Evolutionary conservation across 352 stramenopile species (phyloP).

Genomic region (Globisporangium nunn): DNA sequence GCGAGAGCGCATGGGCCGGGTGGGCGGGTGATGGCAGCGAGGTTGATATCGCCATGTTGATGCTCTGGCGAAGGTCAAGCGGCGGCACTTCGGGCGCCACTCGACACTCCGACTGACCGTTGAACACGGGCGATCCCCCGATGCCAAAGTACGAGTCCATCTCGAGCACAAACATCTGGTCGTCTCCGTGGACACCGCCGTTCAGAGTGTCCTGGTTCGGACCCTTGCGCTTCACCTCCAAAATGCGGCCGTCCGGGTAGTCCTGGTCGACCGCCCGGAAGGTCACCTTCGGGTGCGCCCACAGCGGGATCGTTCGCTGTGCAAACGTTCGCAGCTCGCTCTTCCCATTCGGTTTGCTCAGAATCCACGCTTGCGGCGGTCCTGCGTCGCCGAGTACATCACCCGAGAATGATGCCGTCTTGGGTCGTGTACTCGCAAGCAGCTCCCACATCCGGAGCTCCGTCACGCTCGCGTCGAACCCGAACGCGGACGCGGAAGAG

Average conservation of each 20-base stretch:
- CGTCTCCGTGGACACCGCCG: slow-evolving; percentile 33
- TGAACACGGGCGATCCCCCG: slow-evolving; percentile 70
- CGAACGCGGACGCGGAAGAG: slow-evolving; percentile 49
- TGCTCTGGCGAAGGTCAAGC: slow-evolving; percentile 56
- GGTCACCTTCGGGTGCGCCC: slow-evolving; percentile 69
- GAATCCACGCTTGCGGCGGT: neutral
- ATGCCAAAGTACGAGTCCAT: slow-evolving; percentile 86
- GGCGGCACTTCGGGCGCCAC: slow-evolving; percentile 39
- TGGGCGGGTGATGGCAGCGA: slow-evolving; percentile 34
- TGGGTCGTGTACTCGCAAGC: slow-evolving; percentile 17
- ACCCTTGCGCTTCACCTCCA: slow-evolving; percentile 70
- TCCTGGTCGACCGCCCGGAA: slow-evolving; percentile 54
- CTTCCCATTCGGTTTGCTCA: slow-evolving; percentile 24
- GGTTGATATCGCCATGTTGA: slow-evolving; percentile 77
- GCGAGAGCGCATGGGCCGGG: neutral
- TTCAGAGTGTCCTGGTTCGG: slow-evolving; percentile 33
- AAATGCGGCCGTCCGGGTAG: slow-evolving; percentile 38
- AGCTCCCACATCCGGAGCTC: slow-evolving; percentile 67
- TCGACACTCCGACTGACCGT: slow-evolving; percentile 29
- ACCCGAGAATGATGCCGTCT: slow-evolving; percentile 17
- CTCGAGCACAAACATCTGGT: slow-evolving; percentile 79
- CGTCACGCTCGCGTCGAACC: slow-evolving; percentile 53
- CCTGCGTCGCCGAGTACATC: slow-evolving; percentile 4
- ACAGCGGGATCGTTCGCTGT: slow-evolving; percentile 55
- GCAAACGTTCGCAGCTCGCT: slow-evolving; percentile 66